Evolutionary conservation across 805 yeast genomes (phyloP), one percentile per base, ranked within the genome.

Genomic region (Pichia occidentalis): DNA sequence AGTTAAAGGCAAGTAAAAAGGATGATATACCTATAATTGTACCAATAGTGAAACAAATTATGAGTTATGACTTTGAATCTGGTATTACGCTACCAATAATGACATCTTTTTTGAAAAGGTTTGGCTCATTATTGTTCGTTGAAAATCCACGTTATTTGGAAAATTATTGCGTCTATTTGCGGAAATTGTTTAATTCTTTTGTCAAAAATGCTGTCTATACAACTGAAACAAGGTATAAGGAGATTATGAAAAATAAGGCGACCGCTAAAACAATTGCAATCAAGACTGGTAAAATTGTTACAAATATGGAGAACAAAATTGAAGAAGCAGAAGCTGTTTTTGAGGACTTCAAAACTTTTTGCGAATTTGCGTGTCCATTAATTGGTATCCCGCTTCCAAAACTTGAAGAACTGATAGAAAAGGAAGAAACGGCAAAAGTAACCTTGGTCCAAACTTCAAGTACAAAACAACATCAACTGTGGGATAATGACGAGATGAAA

Each of bases 401-500:
- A 2, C 43, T 66, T 2, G 56, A 57, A 5, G 57, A 47, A 2
- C 55, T 45, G 3, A 48, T 43, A 3, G 61, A 51, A 2, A 56
- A 47, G 1, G 53, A 49, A 4, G 47, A 53, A 7, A 32, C 47
- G 4, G 50, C 51, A 6, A 50, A 50, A 11, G 52, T 56, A 22
- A 54, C 62, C 19, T 29, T 32, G 5, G 27, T 26, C 10, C 31
- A 35, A 52, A n/a, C n/a, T n/a, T 7, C 43, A 40, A 22, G 34
- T 30, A 36, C 30, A 10, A 18, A 36, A 13, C 32, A 18, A 51
- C 38, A 22, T 32, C 41, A 22, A 19, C 46, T 70, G 2, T 85
- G 94, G 94, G 83, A 74, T 27, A 77, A 70, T 39, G 75, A 75
- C 13, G 80, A 77, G 22, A 77, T 73, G n/a, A 68, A 70, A 43